These are phyloP conservation scores for Aspergillus sp. DNA, from an alignment of 2,329 filamentous ascomycete species.

Conservation along the genomic window DNA sequence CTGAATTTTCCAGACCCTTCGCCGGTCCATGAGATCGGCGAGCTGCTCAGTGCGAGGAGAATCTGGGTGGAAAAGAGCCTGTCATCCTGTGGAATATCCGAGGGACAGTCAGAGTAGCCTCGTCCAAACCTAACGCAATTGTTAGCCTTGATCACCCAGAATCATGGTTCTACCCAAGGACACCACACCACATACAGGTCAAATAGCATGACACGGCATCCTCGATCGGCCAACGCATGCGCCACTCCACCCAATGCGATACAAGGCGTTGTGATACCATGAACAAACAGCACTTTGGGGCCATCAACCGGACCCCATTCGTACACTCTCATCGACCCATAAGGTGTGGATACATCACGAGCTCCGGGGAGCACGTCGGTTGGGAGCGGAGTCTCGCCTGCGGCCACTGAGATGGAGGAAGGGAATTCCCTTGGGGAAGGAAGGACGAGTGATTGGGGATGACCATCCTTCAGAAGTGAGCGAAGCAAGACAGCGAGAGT, in stretches of 20 bases:
- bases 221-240: constrained; percentile 61
- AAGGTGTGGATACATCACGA: constrained; percentile 61
- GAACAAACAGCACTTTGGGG: constrained; percentile 70
- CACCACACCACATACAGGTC: constrained; percentile 47
- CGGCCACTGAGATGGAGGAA: constrained; percentile 31
- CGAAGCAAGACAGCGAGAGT: constrained; percentile 33
- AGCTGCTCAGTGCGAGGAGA: constrained; percentile 68
- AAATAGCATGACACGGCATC: constrained; percentile 77
- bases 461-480: constrained; percentile 23
- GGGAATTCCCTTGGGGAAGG: constrained; percentile 36
- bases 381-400: constrained; percentile 60
- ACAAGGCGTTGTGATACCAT: constrained; percentile 79
- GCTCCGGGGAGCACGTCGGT: constrained; percentile 62
- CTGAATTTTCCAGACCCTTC: constrained; percentile 57
- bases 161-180: too few relatives aligned
- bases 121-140: constrained; percentile 52
- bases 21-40: constrained; percentile 65
- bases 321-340: constrained; percentile 70
- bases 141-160: constrained; percentile 1
- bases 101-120: constrained; percentile 71
- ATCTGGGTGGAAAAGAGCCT: constrained; percentile 72
- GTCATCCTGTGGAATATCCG: constrained; percentile 68
- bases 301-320: constrained; percentile 76
- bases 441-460: constrained; percentile 20
- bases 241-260: constrained; percentile 67